Conservation (phyloP, 805 yeast species). For the Phaffomyces opuntiae region DNA sequence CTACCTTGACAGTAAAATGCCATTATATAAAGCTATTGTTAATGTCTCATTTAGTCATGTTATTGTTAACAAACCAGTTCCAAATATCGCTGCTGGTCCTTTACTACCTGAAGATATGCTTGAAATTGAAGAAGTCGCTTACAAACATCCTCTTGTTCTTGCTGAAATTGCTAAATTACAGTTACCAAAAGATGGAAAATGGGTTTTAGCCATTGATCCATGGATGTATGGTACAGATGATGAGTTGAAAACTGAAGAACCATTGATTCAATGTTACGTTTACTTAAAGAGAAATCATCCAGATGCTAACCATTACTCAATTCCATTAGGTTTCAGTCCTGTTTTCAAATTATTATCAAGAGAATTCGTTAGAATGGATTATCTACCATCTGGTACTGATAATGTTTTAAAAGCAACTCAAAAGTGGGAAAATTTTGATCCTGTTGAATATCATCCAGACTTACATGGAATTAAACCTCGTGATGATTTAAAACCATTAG, state of each 20-base stretch:
- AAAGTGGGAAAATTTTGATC: slow-evolving; percentile 53
- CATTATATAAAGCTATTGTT: slow-evolving; percentile 65
- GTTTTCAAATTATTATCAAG: slow-evolving; percentile 25
- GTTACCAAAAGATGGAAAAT: slow-evolving; percentile 44
- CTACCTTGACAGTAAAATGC: slow-evolving; percentile 43
- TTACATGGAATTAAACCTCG: slow-evolving; percentile 31
- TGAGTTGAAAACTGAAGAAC: slow-evolving; percentile 26
- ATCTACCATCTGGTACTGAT: slow-evolving; percentile 45
- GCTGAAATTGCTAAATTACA: slow-evolving; percentile 64
- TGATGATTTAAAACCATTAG: slow-evolving; percentile 63
- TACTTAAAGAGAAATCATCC: slow-evolving; percentile 47
- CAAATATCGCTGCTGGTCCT: slow-evolving; percentile 16
- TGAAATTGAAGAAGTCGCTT: slow-evolving; percentile 36
- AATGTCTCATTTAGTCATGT: slow-evolving; percentile 58
- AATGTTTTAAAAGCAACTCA: slow-evolving; percentile 44
- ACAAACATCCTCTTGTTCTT: slow-evolving; percentile 25
- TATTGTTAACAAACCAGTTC: slow-evolving; percentile 47
- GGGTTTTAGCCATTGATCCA: slow-evolving; percentile 63
- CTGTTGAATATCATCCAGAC: slow-evolving; percentile 68
- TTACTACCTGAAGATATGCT: too few species aligned
- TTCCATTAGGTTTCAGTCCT: slow-evolving; percentile 68
- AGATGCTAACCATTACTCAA: slow-evolving; percentile 70
- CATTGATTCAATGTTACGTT: slow-evolving; percentile 64
- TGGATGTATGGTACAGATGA: slow-evolving; percentile 82
- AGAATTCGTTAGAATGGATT: background rate